Base-by-base conservation (phyloP, 208 protist genomes). In the Leishmania braziliensis region DNA sequence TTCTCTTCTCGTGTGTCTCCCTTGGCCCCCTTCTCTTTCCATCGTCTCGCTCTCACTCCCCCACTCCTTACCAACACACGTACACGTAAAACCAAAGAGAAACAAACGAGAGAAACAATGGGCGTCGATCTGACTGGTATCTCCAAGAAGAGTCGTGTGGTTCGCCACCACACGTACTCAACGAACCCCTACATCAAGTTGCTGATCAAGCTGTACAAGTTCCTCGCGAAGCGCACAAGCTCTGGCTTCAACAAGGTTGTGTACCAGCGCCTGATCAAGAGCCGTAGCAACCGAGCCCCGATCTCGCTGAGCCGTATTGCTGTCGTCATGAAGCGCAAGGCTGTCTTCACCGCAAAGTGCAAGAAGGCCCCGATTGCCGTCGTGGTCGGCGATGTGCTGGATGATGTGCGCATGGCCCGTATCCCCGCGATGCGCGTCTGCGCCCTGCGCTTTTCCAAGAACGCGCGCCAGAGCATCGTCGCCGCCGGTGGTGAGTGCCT, bases 131-230 rank as follows among this genome's bases (percentile, higher is more conserved):
- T 97, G 81, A 95, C 91, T 66, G 95, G 95, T 75, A 93, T 98
- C 75, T 91, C 92, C 84, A 97, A 97, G 93, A 94, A 93, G 86
- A 96, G 95, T 86, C 92, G 93, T 79, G 91, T 95, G 86, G 88
- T 98, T 84, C 98, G 98, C 86, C 95, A 96, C 86, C 95, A 95
- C 81, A 98, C 98, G 73, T 97, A 97, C 89, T 98, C 92, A 82
- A 90, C 98, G 84, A 99, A 99, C 89, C 95, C 98, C 53, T 99
- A 99, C 97, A 91, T 99, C 82, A 93, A 95, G 82, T 96, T 99
- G 56, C 96, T 99, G 69, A 98, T 99, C 84, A 99, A 99, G 97
- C 97, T 99, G 76, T 99, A 99, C 96, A 97, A 98, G 84, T 99
- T 99, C 97, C 96, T 99, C 65, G 96, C 98, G 39, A 97, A 99